Evolutionary conservation across 495 filamentous ascomycete species (phyloP), one percentile per base, ranked within the genome.

Genomic region (Delitschia confertaspora): DNA sequence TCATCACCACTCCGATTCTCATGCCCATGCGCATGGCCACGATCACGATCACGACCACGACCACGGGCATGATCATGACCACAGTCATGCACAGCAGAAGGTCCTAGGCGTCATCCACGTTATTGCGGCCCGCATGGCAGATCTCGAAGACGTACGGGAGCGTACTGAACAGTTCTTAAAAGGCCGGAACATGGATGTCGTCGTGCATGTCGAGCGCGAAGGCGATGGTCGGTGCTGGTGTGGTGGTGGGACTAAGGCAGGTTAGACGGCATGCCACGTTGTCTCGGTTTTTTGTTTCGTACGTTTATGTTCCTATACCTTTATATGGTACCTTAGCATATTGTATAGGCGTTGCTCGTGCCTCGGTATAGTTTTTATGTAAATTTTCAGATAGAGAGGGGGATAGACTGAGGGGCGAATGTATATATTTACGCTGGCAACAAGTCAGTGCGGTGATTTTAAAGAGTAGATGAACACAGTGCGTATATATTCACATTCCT

Each of bases 81-180:
- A 45, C 17, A 14, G 19, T 18, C 42, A 45, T 24, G 51, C 33
- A 22, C 43, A 57, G 42, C 49, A 54, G 39, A 57, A 39, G 19
- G 44, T 66, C 7, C 56, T 65, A 17, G 65, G 65, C 19, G 65
- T 65, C 4, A 64, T 67, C 21, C 65, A 67, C 40, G 47, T 67
- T 32, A 58, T 63, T 27, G 57, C 63, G 1, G 32, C 60, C 10
- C 42, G 42, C 1, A 31, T 19, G 3, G 51, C 63, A 16, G 57
- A 65, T 42, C 33, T 60, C 9, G 65, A 66, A 45, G 65, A 67
- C 44, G 65, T 67, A n/a, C 37, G 65, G 10, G 53, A 55, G 18
- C 42, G 65, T 13, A 58, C 58, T 0, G 58, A 44, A 23, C 58
- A 63, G 25, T 62, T 66, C 30, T 36, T 62, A 26, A 51, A 53